Evolutionary conservation across 2,329 filamentous ascomycete species (phyloP), one percentile per base, ranked within the genome.

Genomic region (Penicillium frequentans): DNA sequence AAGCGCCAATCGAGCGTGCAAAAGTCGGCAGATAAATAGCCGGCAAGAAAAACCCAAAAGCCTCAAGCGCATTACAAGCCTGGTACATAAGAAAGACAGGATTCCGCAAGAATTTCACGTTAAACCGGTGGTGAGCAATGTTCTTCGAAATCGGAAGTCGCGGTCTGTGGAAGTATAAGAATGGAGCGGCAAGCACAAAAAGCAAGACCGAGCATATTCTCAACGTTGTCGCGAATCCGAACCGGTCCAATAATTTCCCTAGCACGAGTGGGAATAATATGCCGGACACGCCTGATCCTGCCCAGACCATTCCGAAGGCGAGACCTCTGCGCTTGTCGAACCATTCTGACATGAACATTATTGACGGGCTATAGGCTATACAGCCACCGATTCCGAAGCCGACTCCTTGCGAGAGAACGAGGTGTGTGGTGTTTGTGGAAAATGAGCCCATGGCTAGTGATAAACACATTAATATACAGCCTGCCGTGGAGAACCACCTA

Each of bases 341-440:
- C 75, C 65, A 86, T 62, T 82, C 79, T 35, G 82, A 77, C 48
- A 83, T 71, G 47, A 77, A 78, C 49, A 78, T 67, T 31, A 82
- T 75, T 2, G 75, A 75, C 1, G 79, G 79, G 21, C 66, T 81
- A 66, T 75, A 85, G 4, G 81, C 68, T 1, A 83, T 70, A 23
- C 77, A 73, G 0, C 82, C 82, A 0, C 82, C 77, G 9, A 77
- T 61, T 0, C 76, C 78, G n/a, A 75, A 78, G 2, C 60, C 61
- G 10, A 70, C 56, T 1, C 68, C 68, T 49, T 70, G 68, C 0
- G 68, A 67, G 2, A 69, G 49, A 13, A 70, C 61, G 10, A 70
- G 62, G 37, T 68, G 64, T 0, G 59, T 64, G 33, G 67, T 53
- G 23, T 58, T 66, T 1, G 56, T 54, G 5, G 68, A 62, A 43